Evolutionary conservation across 768 basidiomycete species (phyloP).

Genomic region (Tubosaeta sp.): DNA sequence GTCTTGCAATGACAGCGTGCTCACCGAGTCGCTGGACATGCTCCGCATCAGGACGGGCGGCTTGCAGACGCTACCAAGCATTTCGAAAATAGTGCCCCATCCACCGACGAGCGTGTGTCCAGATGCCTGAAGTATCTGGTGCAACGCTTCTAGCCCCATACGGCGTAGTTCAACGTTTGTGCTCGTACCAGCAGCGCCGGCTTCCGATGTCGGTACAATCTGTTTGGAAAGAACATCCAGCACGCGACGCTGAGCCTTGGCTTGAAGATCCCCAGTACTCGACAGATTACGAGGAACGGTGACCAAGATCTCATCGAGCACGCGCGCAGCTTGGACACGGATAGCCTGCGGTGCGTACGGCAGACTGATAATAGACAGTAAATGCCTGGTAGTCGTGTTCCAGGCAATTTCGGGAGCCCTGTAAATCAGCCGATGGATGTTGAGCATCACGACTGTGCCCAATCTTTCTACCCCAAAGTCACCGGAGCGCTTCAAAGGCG

Average conservation of each 20-base stretch:
- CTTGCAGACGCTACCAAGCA: constrained; percentile 85
- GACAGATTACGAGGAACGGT: constrained; percentile 70
- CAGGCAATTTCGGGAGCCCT: constrained; percentile 82
- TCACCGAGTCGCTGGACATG: constrained; percentile 39
- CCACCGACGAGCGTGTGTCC: constrained; percentile 90
- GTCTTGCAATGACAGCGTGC: constrained; percentile 38
- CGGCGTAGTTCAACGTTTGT: constrained; percentile 72
- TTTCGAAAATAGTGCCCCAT: constrained; percentile 91
- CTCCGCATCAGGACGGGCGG: constrained; percentile 38
- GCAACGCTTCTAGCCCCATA: constrained; percentile 86
- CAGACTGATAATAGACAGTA: constrained; percentile 72
- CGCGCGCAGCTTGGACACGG: constrained; percentile 83
- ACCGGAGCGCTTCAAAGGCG: constrained; percentile 60
- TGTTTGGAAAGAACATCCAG: constrained; percentile 83
- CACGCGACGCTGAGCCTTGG: constrained; percentile 73
- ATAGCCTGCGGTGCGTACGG: constrained; percentile 68
- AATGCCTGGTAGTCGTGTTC: constrained; percentile 74
- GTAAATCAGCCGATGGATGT: constrained; percentile 84
- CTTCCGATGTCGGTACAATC: constrained; percentile 45
- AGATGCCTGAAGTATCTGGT: constrained; percentile 85
- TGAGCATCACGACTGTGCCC: constrained; percentile 73
- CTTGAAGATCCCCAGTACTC: constrained; percentile 57
- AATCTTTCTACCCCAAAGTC: constrained; percentile 93
- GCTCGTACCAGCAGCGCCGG: constrained; percentile 40
- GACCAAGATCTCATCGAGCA: constrained; percentile 79